phyloP scores from a whole-genome alignment of 2,329 filamentous ascomycete species.

The Cytospora piceicola region DNA sequence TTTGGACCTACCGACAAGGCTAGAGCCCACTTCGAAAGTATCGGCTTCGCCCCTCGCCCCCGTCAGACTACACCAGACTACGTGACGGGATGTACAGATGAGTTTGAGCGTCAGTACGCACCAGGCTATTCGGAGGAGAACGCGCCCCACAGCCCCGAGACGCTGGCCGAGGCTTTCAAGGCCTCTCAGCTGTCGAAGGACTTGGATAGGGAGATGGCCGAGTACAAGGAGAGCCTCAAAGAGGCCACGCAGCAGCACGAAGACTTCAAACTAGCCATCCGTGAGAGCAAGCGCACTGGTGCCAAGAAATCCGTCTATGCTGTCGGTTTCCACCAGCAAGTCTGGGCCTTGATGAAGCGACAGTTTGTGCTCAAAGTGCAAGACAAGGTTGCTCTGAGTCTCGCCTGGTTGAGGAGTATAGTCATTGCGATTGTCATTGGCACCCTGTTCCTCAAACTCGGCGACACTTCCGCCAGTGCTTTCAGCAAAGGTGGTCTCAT shows the following conservation, averaged over 20 bases:
- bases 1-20: slow-evolving; percentile 72
- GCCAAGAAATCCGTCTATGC: slow-evolving; percentile 80
- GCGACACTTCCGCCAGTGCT: slow-evolving; percentile 67
- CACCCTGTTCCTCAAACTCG: slow-evolving; percentile 76
- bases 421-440: slow-evolving; percentile 79
- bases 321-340: slow-evolving; percentile 79
- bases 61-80: slow-evolving; percentile 83
- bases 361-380: slow-evolving; percentile 87
- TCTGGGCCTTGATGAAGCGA: slow-evolving; percentile 81
- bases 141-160: slow-evolving; percentile 69
- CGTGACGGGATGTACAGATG: slow-evolving; percentile 79
- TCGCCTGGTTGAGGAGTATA: slow-evolving; percentile 71
- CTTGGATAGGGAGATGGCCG: slow-evolving; percentile 67
- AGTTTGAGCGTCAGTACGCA: slow-evolving; percentile 80
- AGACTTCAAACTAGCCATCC: slow-evolving; percentile 76
- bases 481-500: slow-evolving; percentile 83
- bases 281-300: slow-evolving; percentile 76
- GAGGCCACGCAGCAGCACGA: slow-evolving; percentile 70
- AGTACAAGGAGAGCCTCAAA: slow-evolving; percentile 67
- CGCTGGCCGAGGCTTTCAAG: slow-evolving; percentile 71
- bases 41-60: slow-evolving; percentile 75
- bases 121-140: slow-evolving; percentile 67
- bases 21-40: slow-evolving; percentile 72
- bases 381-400: slow-evolving; percentile 75
- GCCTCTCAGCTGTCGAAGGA: slow-evolving; percentile 61